Base-by-base conservation (phyloP, 805 yeast species). In the Naumovozyma dairenensis region DNA sequence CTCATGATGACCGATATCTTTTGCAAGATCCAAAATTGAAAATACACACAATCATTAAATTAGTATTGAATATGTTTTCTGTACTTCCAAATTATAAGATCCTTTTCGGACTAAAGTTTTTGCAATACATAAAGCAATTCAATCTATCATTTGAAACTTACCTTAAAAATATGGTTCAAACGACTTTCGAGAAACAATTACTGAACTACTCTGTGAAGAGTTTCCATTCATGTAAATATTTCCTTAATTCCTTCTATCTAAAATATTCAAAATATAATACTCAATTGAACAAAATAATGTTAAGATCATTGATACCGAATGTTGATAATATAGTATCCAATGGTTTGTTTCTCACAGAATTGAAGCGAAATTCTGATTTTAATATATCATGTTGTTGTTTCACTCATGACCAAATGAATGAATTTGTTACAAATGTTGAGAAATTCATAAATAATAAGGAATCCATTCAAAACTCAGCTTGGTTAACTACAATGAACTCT, bases 41-140 rank as follows among this genome's bases (percentile, higher is more conserved):
- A 28, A 33, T 42, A 0, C 49, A 45, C 14, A 38, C 51, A 3
- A 16, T 52, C 4, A 36, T 45, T 4, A 55, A 56, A 37, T 31
- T 56, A 2, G 15, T 53, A 14, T 42, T 56, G 14, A 51, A 48
- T 36, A 46, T 49, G 32, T 54, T 43, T 20, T 39, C 49, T 1
- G 20, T 43, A 6, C 24, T 44, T 21, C 44, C 54, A 3, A 32
- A 32, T 5, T 40, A 33, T 18, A 53, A 48, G 36, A 36, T 42
- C 3, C 32, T 53, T 10, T 51, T 52, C 29, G 59, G 56, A 3
- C 28, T 57, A 31, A 57, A 57, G 38, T 46, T 55, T 37, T 35
- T 54, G 14, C 54, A 55, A 32, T 55, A 55, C 19, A 34, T 51
- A n/a, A 32, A 34, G 13, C 48, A 46, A 27, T 54, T 39, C 32